Conservation (phyloP, 306 rosid genomes). For the Dryas alaskensis region DNA sequence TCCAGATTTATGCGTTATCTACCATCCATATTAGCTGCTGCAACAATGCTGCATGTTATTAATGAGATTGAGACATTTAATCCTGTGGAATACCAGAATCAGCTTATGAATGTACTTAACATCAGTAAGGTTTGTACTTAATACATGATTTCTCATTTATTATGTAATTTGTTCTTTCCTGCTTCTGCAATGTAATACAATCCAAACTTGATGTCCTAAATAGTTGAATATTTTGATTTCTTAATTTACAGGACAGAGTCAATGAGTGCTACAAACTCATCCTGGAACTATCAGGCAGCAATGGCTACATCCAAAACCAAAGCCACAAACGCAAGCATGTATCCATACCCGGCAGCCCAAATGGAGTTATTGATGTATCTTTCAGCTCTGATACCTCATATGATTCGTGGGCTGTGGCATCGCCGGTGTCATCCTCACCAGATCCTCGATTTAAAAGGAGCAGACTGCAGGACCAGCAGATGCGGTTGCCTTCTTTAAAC, state of each 20-base stretch:
- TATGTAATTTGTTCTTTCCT: constrained; percentile 7
- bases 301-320: constrained; percentile 32
- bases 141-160: constrained; percentile 7
- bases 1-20: constrained; percentile 52
- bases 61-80: constrained; percentile 64
- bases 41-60: constrained; percentile 72
- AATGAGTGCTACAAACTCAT: constrained; percentile 64
- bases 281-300: constrained; percentile 34
- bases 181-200: constrained; percentile 2
- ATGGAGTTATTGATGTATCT: constrained; percentile 53
- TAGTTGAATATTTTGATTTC: constrained; percentile 16
- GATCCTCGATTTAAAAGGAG: constrained; percentile 57
- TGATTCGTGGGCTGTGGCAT: constrained; percentile 58
- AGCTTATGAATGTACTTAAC: constrained; percentile 64
- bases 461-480: constrained; percentile 63
- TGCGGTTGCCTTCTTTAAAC: constrained; percentile 49
- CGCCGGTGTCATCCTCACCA: constrained; percentile 38
- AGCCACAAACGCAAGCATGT: constrained; percentile 47
- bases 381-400: constrained; percentile 64
- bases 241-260: constrained; percentile 54
- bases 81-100: constrained; percentile 56
- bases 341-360: constrained; percentile 54
- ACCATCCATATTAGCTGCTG: constrained; percentile 85
- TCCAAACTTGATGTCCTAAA: constrained; percentile 15
- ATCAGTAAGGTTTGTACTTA: constrained; percentile 64